Evolutionary conservation across 2,329 filamentous ascomycete species (phyloP), one percentile per base, ranked within the genome.

Genomic region (Talaromyces sp.): DNA sequence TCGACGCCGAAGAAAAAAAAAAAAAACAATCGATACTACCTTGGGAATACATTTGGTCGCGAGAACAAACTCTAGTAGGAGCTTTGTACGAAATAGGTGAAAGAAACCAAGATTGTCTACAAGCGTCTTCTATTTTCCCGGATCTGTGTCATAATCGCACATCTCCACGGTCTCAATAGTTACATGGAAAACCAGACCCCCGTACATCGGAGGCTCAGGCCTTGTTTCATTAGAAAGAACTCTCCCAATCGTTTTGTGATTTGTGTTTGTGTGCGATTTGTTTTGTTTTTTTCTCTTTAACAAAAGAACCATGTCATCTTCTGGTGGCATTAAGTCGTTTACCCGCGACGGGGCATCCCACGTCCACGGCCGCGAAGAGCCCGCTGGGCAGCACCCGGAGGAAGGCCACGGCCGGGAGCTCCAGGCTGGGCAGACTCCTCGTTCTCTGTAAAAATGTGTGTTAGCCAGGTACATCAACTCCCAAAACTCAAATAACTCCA

Each of bases 371-470:
- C 90, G 58, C 92, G 83, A 62, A 97, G 77, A 37, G 91, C 93
- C 68, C 93, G 82, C 80, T 97, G 93, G 10, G 93, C 92, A 19
- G 93, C 92, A 62, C 89, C 89, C 1, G 87, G 87, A 4, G 89
- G 89, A 62, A 92, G 79, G 17, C 85, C 83, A 73, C 89, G 82
- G 51, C 85, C 83, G 0, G 93, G 93, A 8, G 86, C 91, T 74
- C 96, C 90, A 20, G 92, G 89, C 73, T 86, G 81, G 65, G 87
- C 83, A 67, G 90, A 96, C 80, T 97, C 92, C 80, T 99, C 91
- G 76, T 99, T 99, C 77, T 84, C 81, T 83, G 72, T 67, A 22
- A 42, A 46, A 36, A 48, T 20, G 29, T 45, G 22, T 16, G 49
- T 68, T 60, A 68, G 58, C 47, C 20, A 52, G 40, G 49, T 51